These are phyloP conservation scores for Boletellus ananas DNA, from an alignment of 768 basidiomycete species.

Conservation along the genomic window DNA sequence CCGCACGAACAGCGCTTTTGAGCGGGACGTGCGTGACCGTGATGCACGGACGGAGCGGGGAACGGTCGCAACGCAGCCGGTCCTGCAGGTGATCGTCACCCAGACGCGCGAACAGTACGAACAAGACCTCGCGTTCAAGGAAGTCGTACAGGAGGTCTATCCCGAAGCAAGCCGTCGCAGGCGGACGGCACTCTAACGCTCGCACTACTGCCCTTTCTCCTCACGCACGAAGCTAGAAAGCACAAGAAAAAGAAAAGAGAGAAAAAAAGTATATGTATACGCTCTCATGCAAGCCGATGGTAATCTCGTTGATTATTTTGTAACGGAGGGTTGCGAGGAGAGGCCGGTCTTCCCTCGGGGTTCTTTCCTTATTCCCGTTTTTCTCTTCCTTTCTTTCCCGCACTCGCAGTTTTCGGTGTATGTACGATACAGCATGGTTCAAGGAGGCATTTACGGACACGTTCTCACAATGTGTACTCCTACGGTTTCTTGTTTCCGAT, in stretches of 20 bases:
- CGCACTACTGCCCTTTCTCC: background rate
- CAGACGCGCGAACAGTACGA: conserved; percentile 33
- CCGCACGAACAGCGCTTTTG: conserved; percentile 26
- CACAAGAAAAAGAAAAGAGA: background rate
- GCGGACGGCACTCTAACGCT: conserved; percentile 6
- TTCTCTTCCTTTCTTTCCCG: background rate
- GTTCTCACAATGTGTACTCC: background rate
- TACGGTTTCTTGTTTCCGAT: background rate
- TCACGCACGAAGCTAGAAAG: background rate
- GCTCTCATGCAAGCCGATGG: background rate
- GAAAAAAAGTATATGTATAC: conserved; percentile 15
- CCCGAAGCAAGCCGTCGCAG: conserved; percentile 25
- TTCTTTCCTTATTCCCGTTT: conserved; percentile 5
- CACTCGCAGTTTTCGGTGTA: background rate
- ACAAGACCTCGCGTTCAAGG: conserved; percentile 32
- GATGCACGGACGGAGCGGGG: conserved; percentile 22
- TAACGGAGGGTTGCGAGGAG: conserved; percentile 12
- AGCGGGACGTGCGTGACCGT: conserved; percentile 24
- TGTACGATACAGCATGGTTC: conserved; percentile 1
- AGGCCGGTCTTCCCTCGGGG: conserved; percentile 16
- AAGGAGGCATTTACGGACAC: background rate
- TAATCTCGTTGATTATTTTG: conserved; percentile 22
- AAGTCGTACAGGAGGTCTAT: conserved; percentile 24
- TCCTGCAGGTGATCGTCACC: conserved; percentile 32
- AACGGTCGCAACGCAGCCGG: conserved; percentile 13